Evolutionary conservation across 192 early-diverging fungal species (phyloP).

Genomic region (Coemansia sp.): DNA sequence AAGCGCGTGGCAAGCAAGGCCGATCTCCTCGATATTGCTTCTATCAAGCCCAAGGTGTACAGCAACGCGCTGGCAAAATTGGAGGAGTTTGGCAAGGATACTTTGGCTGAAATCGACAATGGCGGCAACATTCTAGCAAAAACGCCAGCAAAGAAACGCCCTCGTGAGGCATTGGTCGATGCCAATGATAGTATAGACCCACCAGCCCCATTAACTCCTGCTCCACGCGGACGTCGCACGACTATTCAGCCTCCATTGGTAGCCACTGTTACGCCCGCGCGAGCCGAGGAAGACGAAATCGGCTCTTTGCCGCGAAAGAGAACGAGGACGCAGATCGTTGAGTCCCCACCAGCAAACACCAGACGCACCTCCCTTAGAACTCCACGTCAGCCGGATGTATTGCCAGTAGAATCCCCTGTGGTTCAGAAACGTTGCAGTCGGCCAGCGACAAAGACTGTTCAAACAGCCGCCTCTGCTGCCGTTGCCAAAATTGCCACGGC

Average conservation of each 20-base stretch:
- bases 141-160: constrained; percentile 33
- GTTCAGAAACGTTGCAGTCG: neutral
- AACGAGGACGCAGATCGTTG: neutral
- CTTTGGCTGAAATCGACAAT: constrained; percentile 19
- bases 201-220: neutral
- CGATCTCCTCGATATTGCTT: constrained; percentile 27
- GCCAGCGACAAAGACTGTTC: neutral
- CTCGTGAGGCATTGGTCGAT: constrained; percentile 2
- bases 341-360: neutral
- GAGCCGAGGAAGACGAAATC: neutral
- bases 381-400: no score
- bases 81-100: constrained; percentile 32
- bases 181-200: neutral
- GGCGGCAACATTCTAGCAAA: constrained; percentile 11
- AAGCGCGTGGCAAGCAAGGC: constrained; percentile 39
- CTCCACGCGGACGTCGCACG: neutral
- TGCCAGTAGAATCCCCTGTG: neutral
- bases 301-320: neutral
- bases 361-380: neutral
- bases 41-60: constrained; percentile 27
- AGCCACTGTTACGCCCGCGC: neutral
- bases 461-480: neutral
- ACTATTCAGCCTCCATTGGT: neutral
- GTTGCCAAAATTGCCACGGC: neutral
- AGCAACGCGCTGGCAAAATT: constrained; percentile 31